Evolutionary conservation across 768 basidiomycete genomes (phyloP), one percentile per base, ranked within the genome.

Genomic region (Amanita molliuscula): DNA sequence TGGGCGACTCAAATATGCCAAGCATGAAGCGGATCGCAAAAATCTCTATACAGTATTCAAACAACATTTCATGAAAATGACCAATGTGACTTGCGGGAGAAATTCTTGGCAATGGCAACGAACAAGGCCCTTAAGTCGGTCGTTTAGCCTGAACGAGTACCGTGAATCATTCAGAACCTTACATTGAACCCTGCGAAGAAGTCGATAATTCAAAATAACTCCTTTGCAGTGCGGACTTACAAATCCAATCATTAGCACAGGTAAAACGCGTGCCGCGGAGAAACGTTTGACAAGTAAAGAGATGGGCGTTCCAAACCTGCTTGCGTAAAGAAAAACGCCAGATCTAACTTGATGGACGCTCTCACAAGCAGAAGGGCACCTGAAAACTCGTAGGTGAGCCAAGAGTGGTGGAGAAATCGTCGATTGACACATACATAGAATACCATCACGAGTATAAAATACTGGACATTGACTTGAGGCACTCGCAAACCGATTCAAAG

Each of bases 231-330:
- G 42, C 47, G 16, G 21, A n/a, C 70, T 54, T 53, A 73, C 75
- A 54, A 76, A 76, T 34, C 74, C 72, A 47, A 75, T 54, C 73
- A 76, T 73, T 68, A 75, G 71, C 43, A 73, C 50, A 0, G 74
- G 72, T 11, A 75, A 61, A 0, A 77, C 67, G 3, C 70, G 66
- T 2, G 74, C 72, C 23, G 74, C 73, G 47, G 71, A 71, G 50
- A 58, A 75, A 53, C 65, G 64, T 55, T 76, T 76, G 42, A 73
- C 73, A n/a, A 76, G 58, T 13, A 77, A 62, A 37, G 72, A 69
- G 15, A 76, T 69, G 0, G 76, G 74, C 9, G 74, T 75, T 1
- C 75, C 76, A 28, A 72, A 73, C 1, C 74, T 75, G 33, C 16
- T 9, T 21, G 21, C 13, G 15, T 41, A 13, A 15, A 23, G 11